Percentiles rank a stretch among this genome's conserved stretches.
phyloP scores from a whole-genome alignment of 805 yeast genomes.

The Wickerhamomyces ciferrii region DNA sequence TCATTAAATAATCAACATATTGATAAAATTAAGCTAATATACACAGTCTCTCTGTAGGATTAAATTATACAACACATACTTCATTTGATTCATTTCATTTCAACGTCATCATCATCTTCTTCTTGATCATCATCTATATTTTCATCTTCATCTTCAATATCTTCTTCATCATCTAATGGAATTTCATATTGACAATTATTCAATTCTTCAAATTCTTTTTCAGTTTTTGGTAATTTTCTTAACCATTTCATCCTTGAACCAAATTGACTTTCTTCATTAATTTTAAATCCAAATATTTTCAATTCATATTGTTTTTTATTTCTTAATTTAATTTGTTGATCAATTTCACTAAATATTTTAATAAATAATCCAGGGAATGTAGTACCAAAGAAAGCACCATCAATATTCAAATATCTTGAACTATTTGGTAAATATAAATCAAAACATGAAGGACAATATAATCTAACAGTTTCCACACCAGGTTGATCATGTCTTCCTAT shows the following conservation, averaged over 20 bases:
- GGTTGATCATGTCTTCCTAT: constrained; percentile 88
- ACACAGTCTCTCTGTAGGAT: neutral
- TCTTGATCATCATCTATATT: constrained; percentile 17
- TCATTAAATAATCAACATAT: too few relatives aligned
- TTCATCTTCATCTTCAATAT: constrained; percentile 15
- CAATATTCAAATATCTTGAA: constrained; percentile 81
- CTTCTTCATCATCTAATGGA: constrained; percentile 15
- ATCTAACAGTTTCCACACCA: constrained; percentile 85
- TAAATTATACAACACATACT: neutral
- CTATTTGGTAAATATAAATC: constrained; percentile 87
- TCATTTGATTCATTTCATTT: neutral
- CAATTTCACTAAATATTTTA: constrained; percentile 88
- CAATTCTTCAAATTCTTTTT: constrained; percentile 57
- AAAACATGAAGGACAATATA: constrained; percentile 92
- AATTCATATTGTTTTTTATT: constrained; percentile 54
- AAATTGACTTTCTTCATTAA: constrained; percentile 64
- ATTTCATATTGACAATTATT: constrained; percentile 58
- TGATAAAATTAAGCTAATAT: neutral
- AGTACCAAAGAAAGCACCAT: constrained; percentile 97
- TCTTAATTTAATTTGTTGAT: constrained; percentile 60
- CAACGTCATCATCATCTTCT: constrained; percentile 1
- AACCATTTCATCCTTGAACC: constrained; percentile 98
- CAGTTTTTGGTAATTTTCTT: constrained; percentile 66
- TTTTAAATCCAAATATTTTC: constrained; percentile 81
- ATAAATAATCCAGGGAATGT: constrained; percentile 91